Evolutionary conservation across 1,284 basidiomycete species (phyloP).

Genomic region (Naganishia sp.): DNA sequence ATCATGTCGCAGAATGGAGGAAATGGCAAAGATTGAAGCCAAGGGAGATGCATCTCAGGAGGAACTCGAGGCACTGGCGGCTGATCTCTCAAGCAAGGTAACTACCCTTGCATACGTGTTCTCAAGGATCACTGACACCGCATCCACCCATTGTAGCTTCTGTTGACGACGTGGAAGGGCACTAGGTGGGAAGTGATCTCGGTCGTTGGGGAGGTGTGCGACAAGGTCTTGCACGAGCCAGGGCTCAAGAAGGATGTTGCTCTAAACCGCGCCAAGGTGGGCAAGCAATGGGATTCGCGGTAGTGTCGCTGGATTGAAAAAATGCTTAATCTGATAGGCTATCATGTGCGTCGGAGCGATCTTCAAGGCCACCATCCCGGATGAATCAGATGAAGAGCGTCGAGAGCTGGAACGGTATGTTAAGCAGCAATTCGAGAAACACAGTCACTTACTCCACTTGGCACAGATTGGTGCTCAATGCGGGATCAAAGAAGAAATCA

Average conservation of each 20-base stretch:
- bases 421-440: not conserved
- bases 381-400: constrained; percentile 86
- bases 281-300: constrained; percentile 17
- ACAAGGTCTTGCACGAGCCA: constrained; percentile 76
- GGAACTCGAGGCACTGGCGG: constrained; percentile 80
- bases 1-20: constrained; percentile 58
- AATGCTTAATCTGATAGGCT: constrained; percentile 58
- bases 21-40: constrained; percentile 87
- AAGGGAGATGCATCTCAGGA: constrained; percentile 81
- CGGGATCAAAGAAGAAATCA: constrained; percentile 53
- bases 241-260: constrained; percentile 69
- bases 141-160: constrained; percentile 60
- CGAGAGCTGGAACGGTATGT: constrained; percentile 79
- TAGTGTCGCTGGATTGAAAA: no score
- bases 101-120: constrained; percentile 1
- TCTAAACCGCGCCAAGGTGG: constrained; percentile 77
- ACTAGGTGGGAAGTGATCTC: constrained; percentile 88
- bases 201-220: constrained; percentile 65
- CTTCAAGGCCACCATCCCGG: constrained; percentile 78
- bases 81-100: constrained; percentile 91
- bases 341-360: constrained; percentile 78
- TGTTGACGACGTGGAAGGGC: constrained; percentile 92
- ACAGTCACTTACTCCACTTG: not conserved
- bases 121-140: not conserved
- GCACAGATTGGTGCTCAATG: constrained; percentile 51